Evolutionary conservation across 306 rosid species (phyloP).

Genomic region (Sesbania bispinosa): DNA sequence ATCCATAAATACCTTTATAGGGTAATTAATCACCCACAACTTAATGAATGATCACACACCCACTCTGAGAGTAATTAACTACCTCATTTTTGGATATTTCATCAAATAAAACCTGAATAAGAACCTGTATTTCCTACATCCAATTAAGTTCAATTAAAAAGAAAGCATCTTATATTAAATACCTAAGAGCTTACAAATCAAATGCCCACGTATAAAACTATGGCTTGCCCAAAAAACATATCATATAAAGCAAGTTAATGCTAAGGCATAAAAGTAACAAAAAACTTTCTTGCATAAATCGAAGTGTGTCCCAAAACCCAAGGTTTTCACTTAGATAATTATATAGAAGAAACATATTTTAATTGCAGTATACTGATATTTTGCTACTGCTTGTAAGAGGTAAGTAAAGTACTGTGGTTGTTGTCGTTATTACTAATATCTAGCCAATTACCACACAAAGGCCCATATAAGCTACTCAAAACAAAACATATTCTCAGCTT

Average conservation of each 20-base stretch:
- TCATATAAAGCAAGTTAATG: neutral
- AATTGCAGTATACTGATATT: too few relatives aligned
- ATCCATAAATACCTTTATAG: neutral
- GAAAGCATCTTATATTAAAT: too few relatives aligned
- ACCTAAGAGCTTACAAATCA: too few relatives aligned
- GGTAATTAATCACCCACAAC: neutral
- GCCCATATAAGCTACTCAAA: neutral
- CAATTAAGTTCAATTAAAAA: constrained; percentile 6
- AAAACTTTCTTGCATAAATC: neutral
- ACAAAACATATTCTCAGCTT: neutral
- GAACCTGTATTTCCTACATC: neutral
- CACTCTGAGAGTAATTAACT: neutral
- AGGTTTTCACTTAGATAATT: neutral
- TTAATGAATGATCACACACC: neutral
- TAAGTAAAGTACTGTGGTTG: too few relatives aligned
- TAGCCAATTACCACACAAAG: neutral
- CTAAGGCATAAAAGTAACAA: neutral
- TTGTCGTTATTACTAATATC: neutral
- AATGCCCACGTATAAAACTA: neutral
- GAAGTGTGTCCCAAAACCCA: neutral
- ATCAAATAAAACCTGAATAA: neutral
- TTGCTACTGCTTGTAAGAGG: too few relatives aligned
- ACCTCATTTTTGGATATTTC: neutral
- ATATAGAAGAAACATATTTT: neutral
- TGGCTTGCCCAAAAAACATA: neutral